A percentile compares a stretch with the other conserved stretches of the same genome.
These are phyloP conservation scores for Quillaja saponaria DNA, from an alignment of 306 rosid species.

Conservation along the genomic window DNA sequence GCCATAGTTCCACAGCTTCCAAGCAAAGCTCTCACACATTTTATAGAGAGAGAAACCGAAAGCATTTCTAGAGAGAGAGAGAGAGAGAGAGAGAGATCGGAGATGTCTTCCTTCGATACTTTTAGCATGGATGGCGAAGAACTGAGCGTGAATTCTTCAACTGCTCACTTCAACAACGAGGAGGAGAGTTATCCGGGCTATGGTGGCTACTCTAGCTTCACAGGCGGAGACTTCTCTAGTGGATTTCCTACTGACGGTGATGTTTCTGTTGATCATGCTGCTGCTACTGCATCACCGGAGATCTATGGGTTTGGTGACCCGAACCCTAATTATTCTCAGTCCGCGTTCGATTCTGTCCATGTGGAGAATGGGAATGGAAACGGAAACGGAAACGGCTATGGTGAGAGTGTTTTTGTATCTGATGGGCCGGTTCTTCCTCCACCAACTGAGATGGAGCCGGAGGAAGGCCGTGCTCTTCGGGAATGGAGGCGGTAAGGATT, in stretches of 20 bases:
- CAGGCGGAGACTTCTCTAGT: conserved; percentile 41
- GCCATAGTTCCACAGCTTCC: conserved; percentile 7
- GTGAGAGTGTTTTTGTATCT: conserved; percentile 62
- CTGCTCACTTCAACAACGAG: conserved; percentile 45
- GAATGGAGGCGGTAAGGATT: conserved; percentile 96
- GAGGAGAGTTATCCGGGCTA: conserved; percentile 57
- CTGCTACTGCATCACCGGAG: conserved; percentile 56
- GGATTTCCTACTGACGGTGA: conserved; percentile 50
- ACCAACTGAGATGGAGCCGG: conserved; percentile 75
- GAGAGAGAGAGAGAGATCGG: conserved; percentile 12
- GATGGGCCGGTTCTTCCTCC: conserved; percentile 92
- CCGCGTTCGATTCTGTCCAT: conserved; percentile 66
- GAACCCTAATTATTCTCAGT: conserved; percentile 57
- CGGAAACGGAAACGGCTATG: conserved; percentile 49
- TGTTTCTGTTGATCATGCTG: conserved; percentile 55
- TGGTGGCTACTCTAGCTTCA: conserved; percentile 67
- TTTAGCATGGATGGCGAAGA: conserved; percentile 75
- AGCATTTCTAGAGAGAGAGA: conserved; percentile 36
- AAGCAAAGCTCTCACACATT: conserved; percentile 23
- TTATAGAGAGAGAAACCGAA: conserved; percentile 21
- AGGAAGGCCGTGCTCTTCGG: conserved; percentile 89
- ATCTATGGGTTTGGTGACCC: conserved; percentile 82
- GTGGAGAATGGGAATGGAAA: conserved; percentile 74
- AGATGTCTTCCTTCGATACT: conserved; percentile 80
- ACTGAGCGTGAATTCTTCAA: conserved; percentile 41